Percentiles rank a stretch among this genome's conserved stretches.
Evolutionary conservation across 2,329 filamentous ascomycete species (phyloP).

Genomic region (Immersiporthe knoxdaviesiana): DNA sequence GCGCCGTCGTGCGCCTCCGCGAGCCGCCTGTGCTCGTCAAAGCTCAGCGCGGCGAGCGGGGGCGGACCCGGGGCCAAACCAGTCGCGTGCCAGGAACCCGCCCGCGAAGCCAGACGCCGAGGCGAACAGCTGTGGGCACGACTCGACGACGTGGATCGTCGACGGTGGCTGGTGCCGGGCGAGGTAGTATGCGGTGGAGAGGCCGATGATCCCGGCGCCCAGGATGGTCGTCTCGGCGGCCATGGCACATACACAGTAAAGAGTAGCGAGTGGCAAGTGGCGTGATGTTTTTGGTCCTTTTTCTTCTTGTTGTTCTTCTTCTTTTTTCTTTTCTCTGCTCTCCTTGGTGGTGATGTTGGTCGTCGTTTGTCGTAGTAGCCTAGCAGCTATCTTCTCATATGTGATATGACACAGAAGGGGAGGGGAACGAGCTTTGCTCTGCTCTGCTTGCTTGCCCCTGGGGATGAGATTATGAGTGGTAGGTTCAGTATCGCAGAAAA

Average conservation of each 20-base stretch:
- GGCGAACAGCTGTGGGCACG: conserved; percentile 62
- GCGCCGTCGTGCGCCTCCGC: conserved; percentile 62
- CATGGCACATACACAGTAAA: conserved; percentile 33
- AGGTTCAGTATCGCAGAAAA: not conserved
- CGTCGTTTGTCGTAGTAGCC: not conserved
- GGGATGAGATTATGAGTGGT: not conserved
- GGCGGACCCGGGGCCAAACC: conserved; percentile 64
- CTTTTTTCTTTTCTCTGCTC: not conserved
- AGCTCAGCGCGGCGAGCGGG: conserved; percentile 68
- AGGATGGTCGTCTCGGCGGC: conserved; percentile 61
- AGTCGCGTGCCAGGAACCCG: conserved; percentile 75
- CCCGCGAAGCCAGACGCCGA: conserved; percentile 76
- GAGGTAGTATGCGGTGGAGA: conserved; percentile 74
- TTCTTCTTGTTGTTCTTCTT: not conserved
- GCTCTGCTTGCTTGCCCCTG: not conserved
- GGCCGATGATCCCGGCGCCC: conserved; percentile 71
- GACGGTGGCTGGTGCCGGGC: conserved; percentile 50
- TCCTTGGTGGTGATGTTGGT: not conserved
- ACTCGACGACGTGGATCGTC: conserved; percentile 52
- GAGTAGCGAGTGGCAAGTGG: not conserved
- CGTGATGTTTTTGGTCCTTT: not conserved
- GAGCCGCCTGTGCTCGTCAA: conserved; percentile 67
- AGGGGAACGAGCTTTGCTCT: not conserved
- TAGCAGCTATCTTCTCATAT: not conserved
- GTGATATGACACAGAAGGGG: not conserved